phyloP scores from a whole-genome alignment of 2,329 filamentous ascomycete species.

The Myriosclerotinia duriaeana region DNA sequence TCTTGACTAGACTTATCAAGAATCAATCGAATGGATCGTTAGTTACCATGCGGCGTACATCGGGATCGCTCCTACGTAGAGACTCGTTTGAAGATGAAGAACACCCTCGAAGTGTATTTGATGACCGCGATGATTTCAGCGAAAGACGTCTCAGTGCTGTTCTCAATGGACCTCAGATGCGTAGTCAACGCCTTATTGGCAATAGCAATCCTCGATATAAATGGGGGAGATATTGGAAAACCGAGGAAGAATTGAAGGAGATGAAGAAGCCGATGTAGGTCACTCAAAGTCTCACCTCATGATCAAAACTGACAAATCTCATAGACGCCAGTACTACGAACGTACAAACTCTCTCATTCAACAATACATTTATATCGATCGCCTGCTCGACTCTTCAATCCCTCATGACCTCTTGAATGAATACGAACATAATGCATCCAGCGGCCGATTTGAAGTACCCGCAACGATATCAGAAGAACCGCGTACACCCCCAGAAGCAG shows the following conservation, averaged over 20 bases:
- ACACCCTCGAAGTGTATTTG: constrained; percentile 26
- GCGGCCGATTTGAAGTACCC: constrained; percentile 60
- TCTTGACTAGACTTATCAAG: constrained; percentile 37
- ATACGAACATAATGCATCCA: constrained; percentile 58
- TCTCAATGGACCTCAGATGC: constrained; percentile 68
- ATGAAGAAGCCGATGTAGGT: constrained; percentile 70
- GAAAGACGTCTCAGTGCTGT: constrained; percentile 60
- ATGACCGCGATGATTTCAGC: constrained; percentile 43
- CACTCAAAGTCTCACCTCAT: constrained; percentile 18
- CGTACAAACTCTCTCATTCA: constrained; percentile 84
- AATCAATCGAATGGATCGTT: constrained; percentile 37
- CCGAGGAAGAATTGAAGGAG: constrained; percentile 67
- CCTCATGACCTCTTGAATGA: constrained; percentile 90
- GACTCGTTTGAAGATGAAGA: constrained; percentile 37
- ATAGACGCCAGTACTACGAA: constrained; percentile 78
- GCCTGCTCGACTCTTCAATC: constrained; percentile 85
- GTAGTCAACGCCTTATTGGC: constrained; percentile 84
- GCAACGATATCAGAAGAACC: constrained; percentile 74
- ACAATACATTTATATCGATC: constrained; percentile 91
- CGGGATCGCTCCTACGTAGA: constrained; percentile 28
- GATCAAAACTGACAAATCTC: constrained; percentile 28
- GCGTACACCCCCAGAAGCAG: constrained; percentile 37
- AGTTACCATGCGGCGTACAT: constrained; percentile 28
- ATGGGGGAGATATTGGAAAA: constrained; percentile 86
- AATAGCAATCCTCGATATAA: constrained; percentile 77